phyloP scores from a whole-genome alignment of 1,139 yeast species.

The Candida tropicalis region DNA sequence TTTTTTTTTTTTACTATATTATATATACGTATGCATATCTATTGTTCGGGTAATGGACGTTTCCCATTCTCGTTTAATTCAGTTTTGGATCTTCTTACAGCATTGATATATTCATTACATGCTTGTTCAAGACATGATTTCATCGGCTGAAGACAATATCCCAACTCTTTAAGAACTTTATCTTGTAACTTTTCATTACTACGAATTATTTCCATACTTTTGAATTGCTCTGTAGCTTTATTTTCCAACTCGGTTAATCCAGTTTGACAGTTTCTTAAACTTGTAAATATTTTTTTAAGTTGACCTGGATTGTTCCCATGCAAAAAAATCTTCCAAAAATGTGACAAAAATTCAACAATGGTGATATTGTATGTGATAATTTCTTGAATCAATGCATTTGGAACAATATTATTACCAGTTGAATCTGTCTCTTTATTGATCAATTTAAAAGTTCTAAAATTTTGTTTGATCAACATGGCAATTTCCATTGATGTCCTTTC shows the following conservation, averaged over 20 bases:
- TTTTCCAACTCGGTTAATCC: conserved; percentile 26
- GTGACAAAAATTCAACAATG: conserved; percentile 45
- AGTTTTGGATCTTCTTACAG: conserved; percentile 20
- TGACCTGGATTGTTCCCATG: conserved; percentile 43
- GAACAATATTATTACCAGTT: conserved; percentile 24
- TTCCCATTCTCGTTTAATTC: conserved; percentile 33
- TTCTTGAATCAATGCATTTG: conserved; percentile 33
- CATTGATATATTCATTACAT: conserved; percentile 32
- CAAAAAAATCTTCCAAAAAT: conserved; percentile 46
- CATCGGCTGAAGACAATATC: conserved; percentile 32
- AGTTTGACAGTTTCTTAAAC: conserved; percentile 36
- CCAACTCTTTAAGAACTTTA: conserved; percentile 36
- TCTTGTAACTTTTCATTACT: conserved; percentile 37
- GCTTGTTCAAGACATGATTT: conserved; percentile 35
- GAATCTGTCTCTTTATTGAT: conserved; percentile 15
- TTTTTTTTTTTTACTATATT: too few species aligned
- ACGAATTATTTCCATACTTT: conserved; percentile 15
- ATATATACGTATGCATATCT: neutral
- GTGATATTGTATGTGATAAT: conserved; percentile 43
- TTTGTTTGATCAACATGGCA: conserved; percentile 53
- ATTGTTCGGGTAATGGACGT: conserved; percentile 20
- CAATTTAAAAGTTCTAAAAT: conserved; percentile 41
- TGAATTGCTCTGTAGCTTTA: conserved; percentile 16
- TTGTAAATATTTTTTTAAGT: conserved; percentile 38
- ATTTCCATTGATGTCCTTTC: conserved; percentile 54